These are phyloP conservation scores for Angomonas ambiguus DNA, from an alignment of 208 protist genomes.

Conservation along the genomic window DNA sequence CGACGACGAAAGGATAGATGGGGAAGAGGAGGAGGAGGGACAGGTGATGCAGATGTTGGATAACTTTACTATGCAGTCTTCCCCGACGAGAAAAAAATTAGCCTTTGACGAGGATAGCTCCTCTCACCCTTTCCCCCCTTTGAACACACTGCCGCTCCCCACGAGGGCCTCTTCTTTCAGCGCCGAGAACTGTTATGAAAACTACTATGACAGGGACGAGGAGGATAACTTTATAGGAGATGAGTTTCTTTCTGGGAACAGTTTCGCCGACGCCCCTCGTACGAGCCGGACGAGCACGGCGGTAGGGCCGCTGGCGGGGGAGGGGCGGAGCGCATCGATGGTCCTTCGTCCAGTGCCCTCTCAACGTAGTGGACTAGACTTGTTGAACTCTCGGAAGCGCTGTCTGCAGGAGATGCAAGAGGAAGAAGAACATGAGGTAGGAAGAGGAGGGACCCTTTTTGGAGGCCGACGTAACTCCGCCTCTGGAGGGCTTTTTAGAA, in stretches of 20 bases:
- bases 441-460: background rate
- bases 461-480: no score
- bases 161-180: no score
- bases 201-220: background rate
- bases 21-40: slow-evolving; percentile 3
- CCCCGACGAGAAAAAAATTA: slow-evolving; percentile 64
- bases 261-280: background rate
- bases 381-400: slow-evolving; percentile 59
- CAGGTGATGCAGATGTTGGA: slow-evolving; percentile 22
- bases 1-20: background rate
- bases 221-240: background rate
- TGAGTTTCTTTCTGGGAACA: background rate
- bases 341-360: background rate
- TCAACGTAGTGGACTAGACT: slow-evolving; percentile 27
- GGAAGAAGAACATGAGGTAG: slow-evolving; percentile 13
- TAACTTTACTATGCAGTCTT: slow-evolving; percentile 31
- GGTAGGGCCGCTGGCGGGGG: background rate
- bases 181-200: background rate
- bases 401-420: slow-evolving; percentile 60
- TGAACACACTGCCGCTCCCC: background rate
- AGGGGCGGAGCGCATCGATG: background rate
- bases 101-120: slow-evolving; percentile 38
- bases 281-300: background rate
- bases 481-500: background rate
- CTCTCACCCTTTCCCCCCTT: background rate